Base-by-base conservation (phyloP, 169 alveolate genomes). In the Plasmodium gonderi region DNA sequence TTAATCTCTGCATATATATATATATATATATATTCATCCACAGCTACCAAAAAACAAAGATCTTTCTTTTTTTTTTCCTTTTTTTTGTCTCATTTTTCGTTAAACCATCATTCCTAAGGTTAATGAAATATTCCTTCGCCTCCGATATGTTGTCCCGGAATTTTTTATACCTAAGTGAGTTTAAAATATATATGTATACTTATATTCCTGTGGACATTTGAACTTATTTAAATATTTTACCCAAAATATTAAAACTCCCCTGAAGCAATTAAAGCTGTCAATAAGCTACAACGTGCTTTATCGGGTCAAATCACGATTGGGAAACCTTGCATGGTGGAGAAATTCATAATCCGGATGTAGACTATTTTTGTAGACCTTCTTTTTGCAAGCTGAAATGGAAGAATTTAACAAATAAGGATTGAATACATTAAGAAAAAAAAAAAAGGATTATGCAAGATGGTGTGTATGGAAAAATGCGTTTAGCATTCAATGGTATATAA, bases 301-400 rank as follows among this genome's bases (percentile, higher is more conserved):
- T 23, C 38, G 72, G 40, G 72, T 8, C 72, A 60, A 20, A n/a
- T 17, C 38, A 36, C 72, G 17, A 8, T 29, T 20, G 33, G 0
- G 40, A 60, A 95, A 93, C 92, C 96, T 83, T 60, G 92, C 64
- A 90, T 92, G 94, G 29, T 95, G 96, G n/a, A 91, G 90, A 64
- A 87, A 90, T 80, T 95, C 97, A 93, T 94, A 95, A 76, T 95
- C 97, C 8, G 96, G 96, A 89, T 94, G 96, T 40, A 95, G 68
- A 14, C 93, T 81, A 47, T 68, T 92, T 79, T 91, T 81, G 79
- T 93, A 91, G 68, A 95, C 96, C 69, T 92, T 94, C 80, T 95
- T 95, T 51, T 67, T 91, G 68, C 97, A 95, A 20, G 96, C 97
- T 95, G 92, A 17, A 94, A 33, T 83, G 17, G 51, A 23, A 65